phyloP scores from a whole-genome alignment of 306 rosid species.

The Astragalus membranaceus region DNA sequence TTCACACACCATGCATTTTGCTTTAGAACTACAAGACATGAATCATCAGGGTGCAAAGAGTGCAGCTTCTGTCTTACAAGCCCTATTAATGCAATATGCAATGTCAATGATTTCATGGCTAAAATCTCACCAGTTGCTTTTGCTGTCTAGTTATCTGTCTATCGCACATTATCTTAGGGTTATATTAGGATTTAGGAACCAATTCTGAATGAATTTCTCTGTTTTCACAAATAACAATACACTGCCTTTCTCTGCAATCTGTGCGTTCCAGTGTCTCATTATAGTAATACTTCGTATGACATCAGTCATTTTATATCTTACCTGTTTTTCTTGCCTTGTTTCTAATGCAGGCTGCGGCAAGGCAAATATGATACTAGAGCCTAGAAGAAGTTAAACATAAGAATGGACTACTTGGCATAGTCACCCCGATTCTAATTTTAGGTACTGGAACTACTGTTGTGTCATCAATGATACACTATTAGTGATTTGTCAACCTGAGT shows the following conservation, averaged over 20 bases:
- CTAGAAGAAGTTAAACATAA: not conserved
- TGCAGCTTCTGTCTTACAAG: slow-evolving; percentile 80
- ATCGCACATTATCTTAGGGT: not conserved
- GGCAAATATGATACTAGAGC: slow-evolving; percentile 31
- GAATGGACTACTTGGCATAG: slow-evolving; percentile 11
- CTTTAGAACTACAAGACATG: slow-evolving; percentile 74
- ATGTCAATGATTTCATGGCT: slow-evolving; percentile 62
- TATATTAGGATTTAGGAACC: not conserved
- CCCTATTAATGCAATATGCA: slow-evolving; percentile 76
- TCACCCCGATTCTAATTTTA: slow-evolving; percentile 1
- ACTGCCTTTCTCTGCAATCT: not conserved
- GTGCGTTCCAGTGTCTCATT: not conserved
- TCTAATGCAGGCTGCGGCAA: slow-evolving; percentile 64
- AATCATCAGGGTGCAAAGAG: slow-evolving; percentile 74
- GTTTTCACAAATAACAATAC: not conserved
- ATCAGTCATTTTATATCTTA: slow-evolving; percentile 17
- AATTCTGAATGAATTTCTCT: slow-evolving; percentile 3
- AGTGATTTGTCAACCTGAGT: not conserved
- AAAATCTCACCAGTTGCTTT: slow-evolving; percentile 79
- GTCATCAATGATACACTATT: not conserved
- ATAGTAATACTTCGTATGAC: not conserved
- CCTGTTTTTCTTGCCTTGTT: slow-evolving; percentile 14
- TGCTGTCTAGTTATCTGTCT: not conserved
- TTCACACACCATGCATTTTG: slow-evolving; percentile 93
- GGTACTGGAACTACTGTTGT: slow-evolving; percentile 21